These are phyloP conservation scores for Cyclotella atomus DNA, from an alignment of 108 stramenopile genomes.

Conservation along the genomic window DNA sequence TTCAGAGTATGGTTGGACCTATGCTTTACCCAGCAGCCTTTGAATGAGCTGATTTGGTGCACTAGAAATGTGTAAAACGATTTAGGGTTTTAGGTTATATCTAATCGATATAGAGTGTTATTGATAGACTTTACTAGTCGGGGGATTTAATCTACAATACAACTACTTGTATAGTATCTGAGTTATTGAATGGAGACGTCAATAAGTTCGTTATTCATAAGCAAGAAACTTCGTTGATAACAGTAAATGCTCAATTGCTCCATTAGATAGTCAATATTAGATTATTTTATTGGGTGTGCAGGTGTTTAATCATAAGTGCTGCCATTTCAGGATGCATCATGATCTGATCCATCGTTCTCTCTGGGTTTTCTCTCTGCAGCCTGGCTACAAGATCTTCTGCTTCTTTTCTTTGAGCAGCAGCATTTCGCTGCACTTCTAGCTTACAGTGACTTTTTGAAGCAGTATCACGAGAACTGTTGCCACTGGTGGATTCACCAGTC, in stretches of 20 bases:
- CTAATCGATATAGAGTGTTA: too few species aligned
- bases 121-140: too few species aligned
- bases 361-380: conserved; percentile 36
- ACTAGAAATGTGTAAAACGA: too few species aligned
- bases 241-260: too few species aligned
- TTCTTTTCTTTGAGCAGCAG: conserved; percentile 22
- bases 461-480: background rate
- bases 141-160: too few species aligned
- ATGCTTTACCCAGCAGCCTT: conserved; percentile 50
- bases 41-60: conserved; percentile 22
- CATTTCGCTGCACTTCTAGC: background rate
- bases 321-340: conserved; percentile 64
- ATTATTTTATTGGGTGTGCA: conserved; percentile 21
- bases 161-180: too few species aligned
- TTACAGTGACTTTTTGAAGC: too few species aligned
- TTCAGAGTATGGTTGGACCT: conserved; percentile 39
- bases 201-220: too few species aligned
- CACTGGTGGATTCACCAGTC: conserved; percentile 2
- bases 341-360: conserved; percentile 48
- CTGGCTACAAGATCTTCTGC: conserved; percentile 39
- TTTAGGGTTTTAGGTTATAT: too few species aligned
- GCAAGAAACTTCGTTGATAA: too few species aligned
- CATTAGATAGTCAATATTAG: too few species aligned
- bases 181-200: too few species aligned
- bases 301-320: conserved; percentile 48